These are phyloP conservation scores for Wickerhamomyces chambardii DNA, from an alignment of 805 yeast genomes.

Conservation along the genomic window DNA sequence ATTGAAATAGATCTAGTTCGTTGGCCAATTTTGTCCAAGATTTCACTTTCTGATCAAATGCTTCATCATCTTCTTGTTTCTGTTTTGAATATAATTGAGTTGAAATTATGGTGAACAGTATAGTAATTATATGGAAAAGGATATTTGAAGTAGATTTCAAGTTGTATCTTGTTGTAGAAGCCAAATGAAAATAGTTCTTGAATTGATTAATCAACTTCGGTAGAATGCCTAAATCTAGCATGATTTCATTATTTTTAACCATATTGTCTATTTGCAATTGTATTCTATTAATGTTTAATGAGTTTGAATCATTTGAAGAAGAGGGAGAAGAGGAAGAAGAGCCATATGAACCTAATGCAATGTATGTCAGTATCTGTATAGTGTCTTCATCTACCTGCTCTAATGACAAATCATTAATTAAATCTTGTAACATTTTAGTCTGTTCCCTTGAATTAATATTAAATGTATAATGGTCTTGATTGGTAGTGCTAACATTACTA, in stretches of 20 bases:
- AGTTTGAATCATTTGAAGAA: too few species aligned
- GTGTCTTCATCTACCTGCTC: slow-evolving; percentile 1
- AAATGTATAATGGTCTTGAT: too few species aligned
- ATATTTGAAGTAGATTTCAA: slow-evolving; percentile 11
- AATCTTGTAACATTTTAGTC: too few species aligned
- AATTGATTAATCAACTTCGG: neutral
- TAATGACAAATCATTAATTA: slow-evolving; percentile 7
- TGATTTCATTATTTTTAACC: slow-evolving; percentile 11
- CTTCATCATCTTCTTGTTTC: neutral
- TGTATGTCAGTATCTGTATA: slow-evolving; percentile 9
- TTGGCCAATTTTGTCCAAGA: slow-evolving; percentile 2
- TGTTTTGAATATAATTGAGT: neutral
- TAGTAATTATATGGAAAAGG: slow-evolving; percentile 17
- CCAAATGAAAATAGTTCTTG: neutral
- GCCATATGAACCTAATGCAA: slow-evolving; percentile 17
- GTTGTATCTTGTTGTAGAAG: slow-evolving; percentile 3
- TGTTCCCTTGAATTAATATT: too few species aligned
- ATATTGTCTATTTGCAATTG: slow-evolving; percentile 12
- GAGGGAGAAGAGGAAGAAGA: too few species aligned
- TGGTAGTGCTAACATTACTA: slow-evolving; percentile 3
- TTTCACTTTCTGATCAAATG: slow-evolving; percentile 1
- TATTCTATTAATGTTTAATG: slow-evolving; percentile 1
- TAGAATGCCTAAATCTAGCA: slow-evolving; percentile 6
- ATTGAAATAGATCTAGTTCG: slow-evolving; percentile 20
- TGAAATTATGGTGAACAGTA: slow-evolving; percentile 13